Evolutionary conservation across 1,284 basidiomycete species (phyloP), one percentile per base, ranked within the genome.

Genomic region (Fomes fomentarius): DNA sequence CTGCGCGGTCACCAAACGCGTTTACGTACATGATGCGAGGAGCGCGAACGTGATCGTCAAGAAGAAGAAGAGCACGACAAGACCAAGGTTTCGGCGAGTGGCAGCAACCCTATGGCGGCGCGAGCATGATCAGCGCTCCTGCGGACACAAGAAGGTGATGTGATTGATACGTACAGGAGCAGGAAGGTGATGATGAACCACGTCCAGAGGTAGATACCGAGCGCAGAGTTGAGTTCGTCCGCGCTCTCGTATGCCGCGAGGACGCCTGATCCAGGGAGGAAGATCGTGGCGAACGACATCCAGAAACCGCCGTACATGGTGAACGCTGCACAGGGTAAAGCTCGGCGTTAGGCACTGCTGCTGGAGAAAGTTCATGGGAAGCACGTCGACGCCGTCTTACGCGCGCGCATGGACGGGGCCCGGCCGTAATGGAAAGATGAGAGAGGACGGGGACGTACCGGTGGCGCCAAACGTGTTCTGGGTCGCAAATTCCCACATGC

Each of bases 261-360:
- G 52, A 96, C 79, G 7, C 84, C 85, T 4, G 78, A 81, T 33
- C 76, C 76, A 19, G 90, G 91, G 56, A 88, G 79, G 65, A 85
- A 72, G 57, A 89, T 81, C 0, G 81, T 76, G 8, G 81, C 87
- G 52, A 84, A 93, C 3, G 89, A 91, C 71, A 93, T 73, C 91
- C 91, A 93, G 77, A 94, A 94, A 1, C 84, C 85, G 52, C 91
- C 93, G 64, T 91, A 95, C 1, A 85, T 86, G 0, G 86, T 76
- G 77, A 94, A 94, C 0, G 92, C 94, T 79, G 81, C 75, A 58
- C 35, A 25, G 35, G 35, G 55, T 43, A 40, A 58, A 50, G 34
- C 10, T 51, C 48, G 43, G 54, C 17, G 38, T 56, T 15, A 54
- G 52, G 17, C 17, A 34, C 11, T 8, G 24, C 19, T 21, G 9